Conservation (phyloP, 306 rosid species). For the Alnus rubra region DNA sequence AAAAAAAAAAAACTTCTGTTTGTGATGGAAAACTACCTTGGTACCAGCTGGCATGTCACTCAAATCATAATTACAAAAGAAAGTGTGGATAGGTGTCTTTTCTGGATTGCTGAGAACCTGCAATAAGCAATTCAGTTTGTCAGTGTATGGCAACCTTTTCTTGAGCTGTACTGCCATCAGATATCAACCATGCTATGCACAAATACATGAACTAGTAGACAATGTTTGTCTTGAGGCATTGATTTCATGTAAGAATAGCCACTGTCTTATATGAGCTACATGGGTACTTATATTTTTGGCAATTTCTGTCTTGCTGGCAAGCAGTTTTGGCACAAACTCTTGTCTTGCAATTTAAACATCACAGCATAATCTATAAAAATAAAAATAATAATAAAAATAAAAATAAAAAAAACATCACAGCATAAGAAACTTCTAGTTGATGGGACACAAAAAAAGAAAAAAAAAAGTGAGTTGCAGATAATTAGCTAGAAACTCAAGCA, state of each 20-base stretch:
- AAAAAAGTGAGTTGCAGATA: neutral
- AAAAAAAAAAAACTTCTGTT: conserved; percentile 5
- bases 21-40: conserved; percentile 48
- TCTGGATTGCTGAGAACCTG: conserved; percentile 98
- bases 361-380: neutral
- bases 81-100: conserved; percentile 84
- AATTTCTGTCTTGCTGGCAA: neutral
- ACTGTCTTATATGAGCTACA: neutral
- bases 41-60: conserved; percentile 93
- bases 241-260: neutral
- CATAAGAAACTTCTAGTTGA: neutral
- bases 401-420: neutral
- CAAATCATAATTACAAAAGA: conserved; percentile 81
- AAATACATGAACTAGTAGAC: conserved; percentile 16
- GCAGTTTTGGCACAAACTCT: neutral
- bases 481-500: neutral
- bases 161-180: conserved; percentile 18
- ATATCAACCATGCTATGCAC: neutral
- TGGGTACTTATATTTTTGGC: neutral
- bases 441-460: neutral
- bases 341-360: neutral
- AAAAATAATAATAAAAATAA: no score
- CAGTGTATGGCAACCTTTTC: conserved; percentile 17
- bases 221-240: neutral
- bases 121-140: conserved; percentile 26